Evolutionary conservation across 1,284 basidiomycete species (phyloP), one percentile per base, ranked within the genome.

Genomic region (Marasmius sp.): DNA sequence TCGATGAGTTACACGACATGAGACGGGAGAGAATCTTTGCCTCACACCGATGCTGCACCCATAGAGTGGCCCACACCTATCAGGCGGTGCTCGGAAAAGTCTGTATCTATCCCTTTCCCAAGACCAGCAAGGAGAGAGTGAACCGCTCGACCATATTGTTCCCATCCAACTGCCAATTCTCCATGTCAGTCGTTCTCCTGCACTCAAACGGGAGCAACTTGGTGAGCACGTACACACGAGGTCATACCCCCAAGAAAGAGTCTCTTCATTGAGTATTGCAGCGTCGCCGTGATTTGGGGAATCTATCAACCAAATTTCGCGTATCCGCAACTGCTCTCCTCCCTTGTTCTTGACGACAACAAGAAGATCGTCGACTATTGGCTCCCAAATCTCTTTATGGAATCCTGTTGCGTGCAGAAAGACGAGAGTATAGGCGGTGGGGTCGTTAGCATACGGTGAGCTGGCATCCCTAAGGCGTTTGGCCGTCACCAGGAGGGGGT

Each of bases 371-470:
- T 82, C 79, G 6, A 86, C 72, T 0, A 78, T 76, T 1, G 85
- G 83, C 65, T 86, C 84, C 81, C 82, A 86, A 22, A 77, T 75
- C 64, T 86, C 85, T 65, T 85, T 86, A 68, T 81, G 80, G 65
- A 80, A 84, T 0, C 84, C 79, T 1, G 80, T 83, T 7, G 77
- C 84, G 66, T 86, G 85, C 1, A 81, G 69, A 56, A 84, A 77
- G 37, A 86, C 68, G 36, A 85, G 71, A 0, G 84, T 85, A 9
- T 79, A 54, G 0, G 80, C 83, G 9, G 77, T 72, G 0, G 74
- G 67, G 61, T 80, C 79, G 22, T 74, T 54, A 18, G 38, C 63
- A 16, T 74, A 65, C 57, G 70, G 60, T 6, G 34, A 55, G 6
- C 72, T 67, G 5, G 77, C 74, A 11, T 73, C 66, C 78, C 78